Evolutionary conservation across 805 yeast species (phyloP).

Genomic region (Lipomyces starkeyi): DNA sequence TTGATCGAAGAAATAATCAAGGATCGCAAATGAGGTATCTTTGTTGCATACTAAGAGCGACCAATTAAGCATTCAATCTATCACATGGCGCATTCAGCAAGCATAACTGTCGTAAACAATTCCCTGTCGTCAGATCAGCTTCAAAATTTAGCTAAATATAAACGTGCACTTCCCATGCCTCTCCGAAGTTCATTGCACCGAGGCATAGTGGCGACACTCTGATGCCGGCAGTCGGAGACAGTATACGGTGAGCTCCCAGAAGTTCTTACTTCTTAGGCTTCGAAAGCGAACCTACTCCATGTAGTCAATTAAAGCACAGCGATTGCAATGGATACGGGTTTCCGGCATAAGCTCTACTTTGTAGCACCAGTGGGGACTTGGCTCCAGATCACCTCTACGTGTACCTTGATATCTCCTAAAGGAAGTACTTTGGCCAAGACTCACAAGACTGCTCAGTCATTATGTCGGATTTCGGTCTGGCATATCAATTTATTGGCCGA

Average conservation of each 20-base stretch:
- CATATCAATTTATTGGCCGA: slow-evolving; percentile 7
- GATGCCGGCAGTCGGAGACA: slow-evolving; percentile 41
- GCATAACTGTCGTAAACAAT: background rate
- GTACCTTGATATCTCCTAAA: too few relatives aligned
- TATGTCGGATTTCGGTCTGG: background rate
- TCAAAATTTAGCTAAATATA: background rate
- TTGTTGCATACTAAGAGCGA: slow-evolving; percentile 22
- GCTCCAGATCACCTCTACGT: too few relatives aligned
- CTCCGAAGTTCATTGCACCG: slow-evolving; percentile 42
- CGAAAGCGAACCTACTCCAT: background rate
- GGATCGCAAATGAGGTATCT: slow-evolving; percentile 34
- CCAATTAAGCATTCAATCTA: slow-evolving; percentile 1
- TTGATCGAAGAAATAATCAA: slow-evolving; percentile 38
- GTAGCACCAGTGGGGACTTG: too few relatives aligned
- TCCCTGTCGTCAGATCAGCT: slow-evolving; percentile 2
- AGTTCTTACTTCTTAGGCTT: slow-evolving; percentile 4
- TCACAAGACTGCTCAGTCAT: background rate
- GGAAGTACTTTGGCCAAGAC: background rate
- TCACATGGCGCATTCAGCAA: slow-evolving; percentile 2
- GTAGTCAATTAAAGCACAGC: slow-evolving; percentile 1
- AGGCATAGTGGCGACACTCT: slow-evolving; percentile 41
- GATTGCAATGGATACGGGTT: background rate
- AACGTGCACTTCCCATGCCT: slow-evolving; percentile 35
- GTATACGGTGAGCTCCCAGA: slow-evolving; percentile 28
- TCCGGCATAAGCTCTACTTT: too few relatives aligned